Conservation (phyloP, 768 basidiomycete species). For the Suillus bovinus region DNA sequence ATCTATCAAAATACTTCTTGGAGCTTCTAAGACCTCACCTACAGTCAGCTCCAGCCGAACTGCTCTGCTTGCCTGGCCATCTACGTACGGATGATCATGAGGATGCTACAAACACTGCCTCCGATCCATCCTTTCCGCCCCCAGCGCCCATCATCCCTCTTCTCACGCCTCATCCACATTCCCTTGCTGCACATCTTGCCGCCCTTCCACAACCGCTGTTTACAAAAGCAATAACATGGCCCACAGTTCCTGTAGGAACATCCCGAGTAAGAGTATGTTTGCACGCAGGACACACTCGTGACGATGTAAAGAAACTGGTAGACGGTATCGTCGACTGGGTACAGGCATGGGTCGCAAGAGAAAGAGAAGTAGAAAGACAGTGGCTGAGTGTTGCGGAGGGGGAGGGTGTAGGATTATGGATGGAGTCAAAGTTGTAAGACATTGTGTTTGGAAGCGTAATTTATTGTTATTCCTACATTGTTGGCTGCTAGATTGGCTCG, state of each 20-base stretch:
- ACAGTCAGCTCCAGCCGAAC: slow-evolving; percentile 25
- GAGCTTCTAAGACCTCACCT: slow-evolving; percentile 32
- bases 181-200: slow-evolving; percentile 51
- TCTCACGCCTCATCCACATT: slow-evolving; percentile 73
- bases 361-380: background rate
- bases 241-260: slow-evolving; percentile 86
- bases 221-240: slow-evolving; percentile 81
- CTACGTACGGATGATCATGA: slow-evolving; percentile 7
- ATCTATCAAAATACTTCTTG: slow-evolving; percentile 33
- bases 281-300: slow-evolving; percentile 69
- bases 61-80: slow-evolving; percentile 28
- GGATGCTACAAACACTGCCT: background rate
- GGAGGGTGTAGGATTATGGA: slow-evolving; percentile 24
- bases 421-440: slow-evolving; percentile 29
- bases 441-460: background rate
- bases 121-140: slow-evolving; percentile 11
- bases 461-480: background rate
- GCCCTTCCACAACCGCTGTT: slow-evolving; percentile 38
- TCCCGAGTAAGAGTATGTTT: slow-evolving; percentile 89
- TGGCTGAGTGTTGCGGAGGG: slow-evolving; percentile 19
- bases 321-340: slow-evolving; percentile 52
- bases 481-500: too few relatives aligned
- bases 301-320: slow-evolving; percentile 62
- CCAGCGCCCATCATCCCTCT: slow-evolving; percentile 85
- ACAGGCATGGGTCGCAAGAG: slow-evolving; percentile 30